These are phyloP conservation scores for Tilletiaria anomala DNA, from an alignment of 1,284 basidiomycete species.

Conservation along the genomic window DNA sequence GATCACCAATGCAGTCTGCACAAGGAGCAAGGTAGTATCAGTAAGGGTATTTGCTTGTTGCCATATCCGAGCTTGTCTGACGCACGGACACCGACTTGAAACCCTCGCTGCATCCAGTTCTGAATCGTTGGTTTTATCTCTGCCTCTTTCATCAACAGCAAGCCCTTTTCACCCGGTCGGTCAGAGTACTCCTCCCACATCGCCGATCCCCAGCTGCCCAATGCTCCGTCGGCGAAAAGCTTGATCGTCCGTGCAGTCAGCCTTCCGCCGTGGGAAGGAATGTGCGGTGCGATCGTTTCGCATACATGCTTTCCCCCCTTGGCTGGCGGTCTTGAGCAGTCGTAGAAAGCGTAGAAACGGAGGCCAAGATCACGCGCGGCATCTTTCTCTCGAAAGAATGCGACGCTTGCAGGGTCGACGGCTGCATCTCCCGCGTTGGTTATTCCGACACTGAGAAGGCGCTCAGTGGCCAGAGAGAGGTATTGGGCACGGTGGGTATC, in stretches of 20 bases:
- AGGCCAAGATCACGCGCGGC: slow-evolving; percentile 9
- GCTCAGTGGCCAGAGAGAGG: slow-evolving; percentile 53
- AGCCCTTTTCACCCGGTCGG: slow-evolving; percentile 28
- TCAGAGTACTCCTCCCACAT: slow-evolving; percentile 62
- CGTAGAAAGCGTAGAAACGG: slow-evolving; percentile 20
- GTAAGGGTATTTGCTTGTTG: slow-evolving; percentile 37
- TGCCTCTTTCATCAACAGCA: slow-evolving; percentile 11
- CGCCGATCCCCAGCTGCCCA: slow-evolving; percentile 82
- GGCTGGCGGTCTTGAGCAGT: slow-evolving; percentile 12
- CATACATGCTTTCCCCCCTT: slow-evolving; percentile 8
- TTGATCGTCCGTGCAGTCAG: slow-evolving; percentile 48
- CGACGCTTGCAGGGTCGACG: slow-evolving; percentile 9
- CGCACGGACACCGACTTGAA: slow-evolving; percentile 42
- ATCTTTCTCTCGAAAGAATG: slow-evolving; percentile 10
- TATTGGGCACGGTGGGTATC: slow-evolving; percentile 48
- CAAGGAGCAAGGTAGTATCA: slow-evolving; percentile 44
- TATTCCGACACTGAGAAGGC: slow-evolving; percentile 56
- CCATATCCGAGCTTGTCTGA: not conserved
- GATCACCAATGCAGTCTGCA: slow-evolving; percentile 80
- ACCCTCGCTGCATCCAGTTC: slow-evolving; percentile 18
- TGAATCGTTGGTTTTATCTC: slow-evolving; percentile 10
- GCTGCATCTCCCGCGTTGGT: slow-evolving; percentile 26
- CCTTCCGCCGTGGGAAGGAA: not conserved
- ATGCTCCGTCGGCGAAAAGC: slow-evolving; percentile 66
- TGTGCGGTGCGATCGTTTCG: slow-evolving; percentile 6